These are phyloP conservation scores for Fremontodendron californicum DNA, from an alignment of 345 rosid species.

Conservation along the genomic window DNA sequence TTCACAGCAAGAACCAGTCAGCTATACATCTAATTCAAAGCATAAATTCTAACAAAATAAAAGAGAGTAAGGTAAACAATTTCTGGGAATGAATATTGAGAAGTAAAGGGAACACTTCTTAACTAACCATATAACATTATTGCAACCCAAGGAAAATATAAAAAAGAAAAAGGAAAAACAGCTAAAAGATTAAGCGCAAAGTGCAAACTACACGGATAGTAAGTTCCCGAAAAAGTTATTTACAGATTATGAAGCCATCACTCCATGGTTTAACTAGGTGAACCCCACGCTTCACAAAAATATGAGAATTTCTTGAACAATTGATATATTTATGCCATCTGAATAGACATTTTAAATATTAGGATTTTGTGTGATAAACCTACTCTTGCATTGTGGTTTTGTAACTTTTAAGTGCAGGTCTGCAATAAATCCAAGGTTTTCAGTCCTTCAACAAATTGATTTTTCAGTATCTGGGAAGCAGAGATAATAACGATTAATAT, in stretches of 20 bases:
- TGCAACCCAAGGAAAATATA: neutral
- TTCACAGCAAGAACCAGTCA: conserved; percentile 16
- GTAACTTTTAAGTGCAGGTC: neutral
- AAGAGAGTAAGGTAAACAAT: neutral
- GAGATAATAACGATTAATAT: neutral
- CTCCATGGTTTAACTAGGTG: neutral
- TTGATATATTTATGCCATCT: neutral
- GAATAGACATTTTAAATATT: neutral
- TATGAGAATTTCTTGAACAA: neutral
- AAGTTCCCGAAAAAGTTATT: neutral
- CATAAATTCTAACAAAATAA: neutral
- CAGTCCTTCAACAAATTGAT: neutral
- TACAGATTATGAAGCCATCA: neutral
- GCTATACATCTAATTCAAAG: neutral
- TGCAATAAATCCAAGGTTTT: neutral
- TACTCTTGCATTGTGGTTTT: neutral
- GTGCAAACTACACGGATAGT: neutral
- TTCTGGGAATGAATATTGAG: neutral
- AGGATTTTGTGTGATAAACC: neutral
- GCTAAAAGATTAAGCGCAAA: neutral
- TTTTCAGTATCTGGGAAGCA: neutral
- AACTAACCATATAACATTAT: neutral
- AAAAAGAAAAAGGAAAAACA: neutral
- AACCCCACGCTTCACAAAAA: neutral
- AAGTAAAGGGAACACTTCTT: neutral